A percentile compares a stretch with the other conserved stretches of the same genome.
phyloP scores from a whole-genome alignment of 2,329 filamentous ascomycete genomes.

The Diplodia scrobiculata region DNA sequence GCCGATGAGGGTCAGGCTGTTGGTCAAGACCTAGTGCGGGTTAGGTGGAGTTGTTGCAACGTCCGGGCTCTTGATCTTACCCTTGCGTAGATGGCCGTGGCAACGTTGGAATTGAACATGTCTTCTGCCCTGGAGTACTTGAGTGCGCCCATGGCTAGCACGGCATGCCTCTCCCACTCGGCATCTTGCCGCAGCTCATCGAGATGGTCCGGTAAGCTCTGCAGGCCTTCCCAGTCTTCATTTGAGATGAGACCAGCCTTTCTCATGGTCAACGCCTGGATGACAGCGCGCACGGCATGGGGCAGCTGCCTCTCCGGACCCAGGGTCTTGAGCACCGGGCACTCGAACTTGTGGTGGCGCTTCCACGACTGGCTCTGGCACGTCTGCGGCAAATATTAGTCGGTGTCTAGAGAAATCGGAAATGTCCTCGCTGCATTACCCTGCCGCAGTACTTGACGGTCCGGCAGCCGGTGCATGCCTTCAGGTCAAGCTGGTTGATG shows the following conservation, averaged over 20 bases:
- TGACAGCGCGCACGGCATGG: constrained; percentile 57
- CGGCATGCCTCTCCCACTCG: constrained; percentile 51
- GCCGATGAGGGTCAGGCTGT: constrained; percentile 60
- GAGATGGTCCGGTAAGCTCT: constrained; percentile 53
- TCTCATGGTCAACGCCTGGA: constrained; percentile 56
- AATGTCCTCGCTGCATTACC: constrained; percentile 44
- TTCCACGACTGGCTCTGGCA: constrained; percentile 65
- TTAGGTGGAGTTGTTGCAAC: not conserved
- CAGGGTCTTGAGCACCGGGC: constrained; percentile 43
- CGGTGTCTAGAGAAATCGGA: not conserved
- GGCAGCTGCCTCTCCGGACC: constrained; percentile 50
- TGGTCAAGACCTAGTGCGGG: constrained; percentile 55
- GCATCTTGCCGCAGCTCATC: constrained; percentile 49
- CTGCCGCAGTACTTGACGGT: constrained; percentile 62
- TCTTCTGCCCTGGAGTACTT: constrained; percentile 54
- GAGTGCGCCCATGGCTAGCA: constrained; percentile 58
- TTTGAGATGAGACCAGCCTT: constrained; percentile 44
- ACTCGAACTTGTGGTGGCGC: constrained; percentile 62
- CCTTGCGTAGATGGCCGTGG: constrained; percentile 49
- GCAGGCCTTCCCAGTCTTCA: constrained; percentile 49
- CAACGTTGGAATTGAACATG: constrained; percentile 37
- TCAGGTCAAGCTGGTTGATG: constrained; percentile 43
- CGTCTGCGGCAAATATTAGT: constrained; percentile 43
- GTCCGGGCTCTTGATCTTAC: constrained; percentile 36
- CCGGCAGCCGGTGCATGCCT: constrained; percentile 60